Base-by-base conservation (phyloP, 768 basidiomycete genomes). In the Russula foetens region DNA sequence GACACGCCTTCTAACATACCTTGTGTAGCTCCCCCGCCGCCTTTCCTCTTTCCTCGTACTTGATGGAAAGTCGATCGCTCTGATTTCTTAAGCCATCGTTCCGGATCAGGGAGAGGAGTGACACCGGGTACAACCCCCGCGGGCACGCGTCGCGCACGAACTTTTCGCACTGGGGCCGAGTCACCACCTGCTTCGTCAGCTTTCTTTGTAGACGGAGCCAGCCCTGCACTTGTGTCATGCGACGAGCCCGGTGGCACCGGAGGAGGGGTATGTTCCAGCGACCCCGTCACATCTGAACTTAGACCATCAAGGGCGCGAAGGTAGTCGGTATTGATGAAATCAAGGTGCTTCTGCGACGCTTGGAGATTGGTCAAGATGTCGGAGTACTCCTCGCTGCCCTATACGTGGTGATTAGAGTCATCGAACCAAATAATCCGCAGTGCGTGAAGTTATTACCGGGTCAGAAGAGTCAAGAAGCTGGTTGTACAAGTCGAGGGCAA, bases 1-100 rank as follows among this genome's bases (percentile, higher is more conserved):
- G n/a, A n/a, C n/a, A 71, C 66, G 19, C 59, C 69, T 52, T 71
- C 73, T 47, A 81, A 79, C 29, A 77, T 68, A 14, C 90, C 90
- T 72, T 91, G 90, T 15, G 86, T 90, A 23, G 88, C 87, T 11
- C 79, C 78, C 41, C 83, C 83, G 47, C 81, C 79, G 21, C 74
- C 75, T 67, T 78, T 83, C 66, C 80, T 81, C 70, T 81, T 77
- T 69, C 73, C 81, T 44, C 79, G 78, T 54, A 77, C 75, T 19
- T 76, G 76, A 39, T 68, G 69, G 69, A 81, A 83, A 28, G 77
- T 81, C 15, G 86, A 79, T 51, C 89, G 77, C 71, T 91, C 88
- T 54, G 82, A 87, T 76, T 90, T 92, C 81, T 92, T 92, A 61
- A 92, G 70, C 90, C 90, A 92, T 63, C 90, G 76, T 71, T 92